Evolutionary conservation across 306 rosid genomes (phyloP).

Genomic region (Ammopiptanthus mongolicus): DNA sequence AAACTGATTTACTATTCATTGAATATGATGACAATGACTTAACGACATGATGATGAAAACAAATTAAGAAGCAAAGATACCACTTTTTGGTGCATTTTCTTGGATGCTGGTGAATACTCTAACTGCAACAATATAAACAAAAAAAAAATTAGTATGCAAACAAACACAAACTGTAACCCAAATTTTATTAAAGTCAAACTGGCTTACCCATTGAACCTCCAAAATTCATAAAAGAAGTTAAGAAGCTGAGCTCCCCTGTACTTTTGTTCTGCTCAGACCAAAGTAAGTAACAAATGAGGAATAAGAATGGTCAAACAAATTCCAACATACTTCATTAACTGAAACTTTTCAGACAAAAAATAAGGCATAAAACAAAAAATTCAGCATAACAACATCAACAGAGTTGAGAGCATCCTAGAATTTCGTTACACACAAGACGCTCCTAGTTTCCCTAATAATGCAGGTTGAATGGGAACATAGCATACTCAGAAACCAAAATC

Average conservation of each 20-base stretch:
- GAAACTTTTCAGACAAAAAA: neutral
- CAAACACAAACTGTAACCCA: conserved; percentile 12
- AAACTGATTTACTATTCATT: neutral
- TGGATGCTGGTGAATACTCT: conserved; percentile 92
- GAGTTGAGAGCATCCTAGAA: neutral
- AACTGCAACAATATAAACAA: conserved; percentile 48
- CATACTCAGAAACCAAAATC: neutral
- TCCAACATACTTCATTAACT: conserved; percentile 8
- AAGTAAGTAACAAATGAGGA: conserved; percentile 13
- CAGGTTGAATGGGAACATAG: conserved; percentile 4
- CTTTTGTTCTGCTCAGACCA: conserved; percentile 73
- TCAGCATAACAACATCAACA: conserved; percentile 18
- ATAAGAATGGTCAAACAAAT: conserved; percentile 18
- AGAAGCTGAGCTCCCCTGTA: conserved; percentile 96
- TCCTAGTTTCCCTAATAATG: conserved; percentile 3
- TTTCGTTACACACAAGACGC: conserved; percentile 1
- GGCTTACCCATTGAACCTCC: conserved; percentile 88
- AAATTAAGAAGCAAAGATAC: conserved; percentile 49
- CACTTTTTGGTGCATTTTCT: conserved; percentile 79
- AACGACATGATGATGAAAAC: conserved; percentile 6
- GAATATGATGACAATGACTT: neutral
- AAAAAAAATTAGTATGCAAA: neutral
- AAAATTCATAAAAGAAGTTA: conserved; percentile 86
- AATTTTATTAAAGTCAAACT: neutral
- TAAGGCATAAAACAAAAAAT: conserved; percentile 3